Evolutionary conservation across 202 grass and related monocot genomes (phyloP).

Genomic region (Panicum virgatum): DNA sequence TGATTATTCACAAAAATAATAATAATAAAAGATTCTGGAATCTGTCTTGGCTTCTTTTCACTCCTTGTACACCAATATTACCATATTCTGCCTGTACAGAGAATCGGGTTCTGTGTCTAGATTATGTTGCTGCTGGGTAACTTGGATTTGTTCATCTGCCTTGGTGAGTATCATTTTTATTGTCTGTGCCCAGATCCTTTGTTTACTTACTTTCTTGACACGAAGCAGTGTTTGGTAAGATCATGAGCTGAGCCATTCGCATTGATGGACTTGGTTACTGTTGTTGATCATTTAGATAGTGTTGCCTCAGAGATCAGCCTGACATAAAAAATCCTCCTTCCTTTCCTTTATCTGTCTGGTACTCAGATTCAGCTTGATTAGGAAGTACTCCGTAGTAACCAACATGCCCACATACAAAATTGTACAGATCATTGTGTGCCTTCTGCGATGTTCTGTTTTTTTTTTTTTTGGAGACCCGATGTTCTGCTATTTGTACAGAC

Average conservation of each 20-base stretch:
- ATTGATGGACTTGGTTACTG: neutral
- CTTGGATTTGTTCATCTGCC: neutral
- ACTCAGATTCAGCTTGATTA: neutral
- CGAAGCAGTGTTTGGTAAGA: neutral
- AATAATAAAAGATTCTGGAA: conserved; percentile 15
- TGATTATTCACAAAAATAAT: conserved; percentile 49
- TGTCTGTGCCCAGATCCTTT: conserved; percentile 3
- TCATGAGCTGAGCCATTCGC: neutral
- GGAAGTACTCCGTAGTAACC: neutral
- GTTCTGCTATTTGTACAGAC: neutral
- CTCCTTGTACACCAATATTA: conserved; percentile 10
- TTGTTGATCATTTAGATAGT: neutral
- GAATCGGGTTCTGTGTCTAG: conserved; percentile 15
- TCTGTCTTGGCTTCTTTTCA: conserved; percentile 1
- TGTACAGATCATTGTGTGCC: neutral
- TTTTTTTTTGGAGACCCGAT: too few relatives aligned
- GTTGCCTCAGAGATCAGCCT: neutral
- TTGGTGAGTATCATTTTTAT: neutral
- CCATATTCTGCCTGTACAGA: conserved; percentile 1
- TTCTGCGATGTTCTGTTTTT: neutral
- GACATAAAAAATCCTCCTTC: too few relatives aligned
- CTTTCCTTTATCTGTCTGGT: too few relatives aligned
- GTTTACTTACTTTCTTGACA: neutral
- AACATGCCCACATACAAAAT: neutral
- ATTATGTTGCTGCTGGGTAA: conserved; percentile 6